Evolutionary conservation across 2,329 filamentous ascomycete genomes (phyloP).

Genomic region (Clarireedia homoeocarpa): DNA sequence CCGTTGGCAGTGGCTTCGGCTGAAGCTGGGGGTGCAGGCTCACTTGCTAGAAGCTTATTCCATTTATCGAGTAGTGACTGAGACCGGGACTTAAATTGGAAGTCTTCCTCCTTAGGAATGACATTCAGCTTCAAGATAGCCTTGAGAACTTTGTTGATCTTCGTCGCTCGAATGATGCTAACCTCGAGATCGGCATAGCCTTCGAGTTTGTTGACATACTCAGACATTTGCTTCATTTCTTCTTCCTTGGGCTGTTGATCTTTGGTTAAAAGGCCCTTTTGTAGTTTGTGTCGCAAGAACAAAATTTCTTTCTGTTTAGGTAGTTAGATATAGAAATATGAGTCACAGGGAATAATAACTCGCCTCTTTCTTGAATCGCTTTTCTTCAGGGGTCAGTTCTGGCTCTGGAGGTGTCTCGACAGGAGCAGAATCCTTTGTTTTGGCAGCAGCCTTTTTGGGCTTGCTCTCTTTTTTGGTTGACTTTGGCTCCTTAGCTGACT

Average conservation of each 20-base stretch:
- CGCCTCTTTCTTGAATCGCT: slow-evolving; percentile 51
- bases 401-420: slow-evolving; percentile 44
- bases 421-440: slow-evolving; percentile 46
- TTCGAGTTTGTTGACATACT: slow-evolving; percentile 75
- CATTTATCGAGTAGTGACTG: slow-evolving; percentile 75
- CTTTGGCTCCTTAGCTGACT: slow-evolving; percentile 26
- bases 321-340: slow-evolving; percentile 29
- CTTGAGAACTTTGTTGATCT: slow-evolving; percentile 98
- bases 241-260: slow-evolving; percentile 81
- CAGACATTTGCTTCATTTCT: slow-evolving; percentile 72
- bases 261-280: slow-evolving; percentile 83
- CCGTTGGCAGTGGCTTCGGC: slow-evolving; percentile 26
- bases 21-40: slow-evolving; percentile 36
- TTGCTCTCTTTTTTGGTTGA: slow-evolving; percentile 31
- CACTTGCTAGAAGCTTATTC: slow-evolving; percentile 71
- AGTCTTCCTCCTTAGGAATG: slow-evolving; percentile 85
- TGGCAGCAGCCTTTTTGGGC: slow-evolving; percentile 47
- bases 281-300: slow-evolving; percentile 87
- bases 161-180: slow-evolving; percentile 80
- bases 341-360: slow-evolving; percentile 17
- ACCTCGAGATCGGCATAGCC: slow-evolving; percentile 74
- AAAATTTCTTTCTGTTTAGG: slow-evolving; percentile 62
- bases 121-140: slow-evolving; percentile 75
- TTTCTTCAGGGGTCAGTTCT: slow-evolving; percentile 51
- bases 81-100: slow-evolving; percentile 79